Evolutionary conservation across 202 grass and related monocot species (phyloP).

Genomic region (Bolboschoenoplectus hybrid): DNA sequence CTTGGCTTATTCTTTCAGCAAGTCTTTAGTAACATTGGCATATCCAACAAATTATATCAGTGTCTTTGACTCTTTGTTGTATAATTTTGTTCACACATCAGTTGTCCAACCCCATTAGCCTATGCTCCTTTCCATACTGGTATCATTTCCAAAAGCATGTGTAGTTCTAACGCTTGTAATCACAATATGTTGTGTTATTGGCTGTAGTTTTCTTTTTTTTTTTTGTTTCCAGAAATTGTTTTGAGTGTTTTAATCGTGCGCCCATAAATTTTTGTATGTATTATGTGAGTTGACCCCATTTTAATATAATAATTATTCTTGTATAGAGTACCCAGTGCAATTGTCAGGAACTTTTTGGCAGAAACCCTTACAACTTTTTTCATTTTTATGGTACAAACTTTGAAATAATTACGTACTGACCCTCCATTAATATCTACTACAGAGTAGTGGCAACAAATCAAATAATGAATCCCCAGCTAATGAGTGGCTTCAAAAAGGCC

Average conservation of each 20-base stretch:
- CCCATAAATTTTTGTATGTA: not conserved
- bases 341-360: not conserved
- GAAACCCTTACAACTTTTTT: not conserved
- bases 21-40: not conserved
- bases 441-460: not conserved
- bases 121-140: not conserved
- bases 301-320: not conserved
- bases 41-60: not conserved
- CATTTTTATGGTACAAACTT: not conserved
- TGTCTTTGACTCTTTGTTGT: not conserved
- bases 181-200: not conserved
- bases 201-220: not conserved
- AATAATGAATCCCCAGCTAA: constrained; percentile 42
- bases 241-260: no score
- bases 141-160: not conserved
- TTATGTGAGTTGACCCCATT: not conserved
- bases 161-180: constrained; percentile 16
- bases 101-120: not conserved
- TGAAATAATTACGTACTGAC: not conserved
- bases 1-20: not conserved
- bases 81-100: not conserved
- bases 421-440: not conserved
- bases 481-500: no score
- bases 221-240: not conserved
- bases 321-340: not conserved